phyloP scores from a whole-genome alignment of 2,329 filamentous ascomycete genomes.

The Ophiostoma sp. region DNA sequence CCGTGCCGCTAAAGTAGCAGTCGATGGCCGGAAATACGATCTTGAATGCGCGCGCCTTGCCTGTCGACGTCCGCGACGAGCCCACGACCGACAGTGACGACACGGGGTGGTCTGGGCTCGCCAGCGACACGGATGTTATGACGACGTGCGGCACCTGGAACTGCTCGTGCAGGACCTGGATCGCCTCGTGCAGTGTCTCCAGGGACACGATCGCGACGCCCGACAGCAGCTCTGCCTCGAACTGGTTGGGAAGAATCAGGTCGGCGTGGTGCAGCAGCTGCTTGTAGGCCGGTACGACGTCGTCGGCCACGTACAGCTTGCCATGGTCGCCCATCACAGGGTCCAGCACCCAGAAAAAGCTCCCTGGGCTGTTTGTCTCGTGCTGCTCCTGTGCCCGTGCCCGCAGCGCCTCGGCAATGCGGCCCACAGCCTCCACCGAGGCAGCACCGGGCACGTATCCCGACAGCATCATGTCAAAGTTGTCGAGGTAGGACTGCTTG shows the following conservation, averaged over 20 bases:
- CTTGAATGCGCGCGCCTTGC: slow-evolving; percentile 74
- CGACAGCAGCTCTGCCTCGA: slow-evolving; percentile 89
- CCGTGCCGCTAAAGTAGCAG: slow-evolving; percentile 92
- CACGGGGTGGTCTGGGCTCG: slow-evolving; percentile 40
- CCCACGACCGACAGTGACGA: slow-evolving; percentile 61
- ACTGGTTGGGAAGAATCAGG: slow-evolving; percentile 91
- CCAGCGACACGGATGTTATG: slow-evolving; percentile 80
- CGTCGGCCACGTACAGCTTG: slow-evolving; percentile 80
- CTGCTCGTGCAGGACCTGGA: slow-evolving; percentile 68
- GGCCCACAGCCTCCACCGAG: slow-evolving; percentile 75
- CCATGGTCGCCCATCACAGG: slow-evolving; percentile 98
- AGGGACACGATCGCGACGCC: slow-evolving; percentile 78
- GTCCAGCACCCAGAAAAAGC: slow-evolving; percentile 95
- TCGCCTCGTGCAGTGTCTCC: slow-evolving; percentile 63
- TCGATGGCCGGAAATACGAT: slow-evolving; percentile 82
- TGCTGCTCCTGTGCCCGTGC: slow-evolving; percentile 47
- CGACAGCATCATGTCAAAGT: slow-evolving; percentile 91
- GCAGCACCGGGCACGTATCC: slow-evolving; percentile 89
- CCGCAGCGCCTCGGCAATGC: slow-evolving; percentile 75
- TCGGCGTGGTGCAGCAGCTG: slow-evolving; percentile 73
- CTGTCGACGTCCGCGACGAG: slow-evolving; percentile 60
- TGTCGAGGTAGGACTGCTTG: slow-evolving; percentile 73
- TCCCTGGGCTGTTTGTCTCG: slow-evolving; percentile 54
- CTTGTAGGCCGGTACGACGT: slow-evolving; percentile 89
- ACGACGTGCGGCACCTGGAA: slow-evolving; percentile 82